These are phyloP conservation scores for Vigna nakashimae DNA, from an alignment of 306 rosid genomes.

Conservation along the genomic window DNA sequence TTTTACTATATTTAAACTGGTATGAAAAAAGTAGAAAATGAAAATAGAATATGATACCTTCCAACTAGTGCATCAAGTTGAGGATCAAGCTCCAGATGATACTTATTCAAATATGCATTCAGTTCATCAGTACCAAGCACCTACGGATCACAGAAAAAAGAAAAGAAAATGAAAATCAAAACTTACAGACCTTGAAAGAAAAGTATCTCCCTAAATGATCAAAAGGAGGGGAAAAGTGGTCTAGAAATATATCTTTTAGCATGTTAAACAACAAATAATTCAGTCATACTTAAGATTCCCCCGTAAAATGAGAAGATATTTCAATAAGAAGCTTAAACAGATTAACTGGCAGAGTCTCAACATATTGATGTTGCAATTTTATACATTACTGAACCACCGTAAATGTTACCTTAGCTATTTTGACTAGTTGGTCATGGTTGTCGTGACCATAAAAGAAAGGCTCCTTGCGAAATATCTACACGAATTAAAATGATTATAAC, in stretches of 20 bases:
- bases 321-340: neutral
- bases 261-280: slow-evolving; percentile 11
- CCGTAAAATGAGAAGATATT: neutral
- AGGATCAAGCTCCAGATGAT: slow-evolving; percentile 85
- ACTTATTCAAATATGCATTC: slow-evolving; percentile 77
- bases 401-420: slow-evolving; percentile 81
- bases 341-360: slow-evolving; percentile 26
- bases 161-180: neutral
- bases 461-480: slow-evolving; percentile 93
- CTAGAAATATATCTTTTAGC: neutral
- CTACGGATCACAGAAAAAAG: slow-evolving; percentile 48
- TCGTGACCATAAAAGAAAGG: slow-evolving; percentile 99
- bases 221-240: neutral
- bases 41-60: slow-evolving; percentile 55
- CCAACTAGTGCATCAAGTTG: slow-evolving; percentile 91
- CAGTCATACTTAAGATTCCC: slow-evolving; percentile 7
- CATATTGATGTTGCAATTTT: slow-evolving; percentile 9
- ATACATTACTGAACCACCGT: slow-evolving; percentile 25
- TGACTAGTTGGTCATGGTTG: slow-evolving; percentile 93
- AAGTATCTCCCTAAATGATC: neutral
- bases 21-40: slow-evolving; percentile 18
- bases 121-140: slow-evolving; percentile 92
- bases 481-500: slow-evolving; percentile 37
- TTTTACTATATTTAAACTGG: slow-evolving; percentile 21
- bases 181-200: slow-evolving; percentile 5